Conservation (phyloP, 208 protist genomes). For the Crithidia mellificae region DNA sequence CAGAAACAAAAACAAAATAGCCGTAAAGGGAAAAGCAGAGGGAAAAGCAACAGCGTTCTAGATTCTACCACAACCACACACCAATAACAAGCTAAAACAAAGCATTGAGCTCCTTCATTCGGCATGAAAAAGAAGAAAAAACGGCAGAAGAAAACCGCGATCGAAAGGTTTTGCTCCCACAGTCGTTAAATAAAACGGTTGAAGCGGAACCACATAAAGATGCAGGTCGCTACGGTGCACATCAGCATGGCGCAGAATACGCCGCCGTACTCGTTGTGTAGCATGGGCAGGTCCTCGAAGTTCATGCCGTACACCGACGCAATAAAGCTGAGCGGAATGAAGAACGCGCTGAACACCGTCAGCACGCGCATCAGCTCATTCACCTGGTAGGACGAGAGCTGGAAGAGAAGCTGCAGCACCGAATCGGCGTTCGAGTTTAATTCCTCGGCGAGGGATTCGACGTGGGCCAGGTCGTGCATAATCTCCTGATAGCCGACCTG, state of each 20-base stretch:
- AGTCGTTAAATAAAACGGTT: constrained; percentile 55
- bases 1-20: constrained; percentile 13
- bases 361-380: constrained; percentile 89
- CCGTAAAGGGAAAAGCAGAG: constrained; percentile 6
- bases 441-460: constrained; percentile 69
- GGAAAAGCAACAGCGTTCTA: too few species aligned
- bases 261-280: constrained; percentile 51
- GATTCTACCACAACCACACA: too few species aligned
- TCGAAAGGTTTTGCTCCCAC: too few species aligned
- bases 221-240: constrained; percentile 42
- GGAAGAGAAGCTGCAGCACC: constrained; percentile 75
- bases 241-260: constrained; percentile 66
- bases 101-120: too few species aligned
- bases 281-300: constrained; percentile 69
- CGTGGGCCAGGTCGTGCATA: constrained; percentile 69
- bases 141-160: too few species aligned
- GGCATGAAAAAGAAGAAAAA: background rate
- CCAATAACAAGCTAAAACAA: too few species aligned
- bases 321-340: constrained; percentile 86
- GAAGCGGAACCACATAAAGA: constrained; percentile 68
- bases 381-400: constrained; percentile 83
- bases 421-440: constrained; percentile 75
- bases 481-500: constrained; percentile 77
- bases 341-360: constrained; percentile 86
- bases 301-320: constrained; percentile 88